Conservation (phyloP, 2,329 filamentous ascomycete genomes). For the Pyrenochaeta sp. region DNA sequence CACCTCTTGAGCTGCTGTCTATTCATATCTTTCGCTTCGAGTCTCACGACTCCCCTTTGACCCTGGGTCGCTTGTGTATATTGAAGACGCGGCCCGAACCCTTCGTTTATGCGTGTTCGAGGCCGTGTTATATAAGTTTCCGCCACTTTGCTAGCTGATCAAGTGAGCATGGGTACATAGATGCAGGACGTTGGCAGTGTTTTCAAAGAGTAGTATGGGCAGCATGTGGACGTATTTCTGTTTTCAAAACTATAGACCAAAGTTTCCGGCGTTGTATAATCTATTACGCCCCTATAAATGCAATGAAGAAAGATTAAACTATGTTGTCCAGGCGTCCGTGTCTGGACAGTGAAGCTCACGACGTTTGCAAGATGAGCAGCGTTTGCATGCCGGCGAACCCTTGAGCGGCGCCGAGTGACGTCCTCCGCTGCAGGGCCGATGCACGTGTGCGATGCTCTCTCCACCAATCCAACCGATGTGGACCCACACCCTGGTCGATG, state of each 20-base stretch:
- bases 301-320: slow-evolving; percentile 18
- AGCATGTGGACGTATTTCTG: slow-evolving; percentile 22
- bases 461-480: slow-evolving; percentile 16
- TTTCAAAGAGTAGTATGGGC: slow-evolving; percentile 19
- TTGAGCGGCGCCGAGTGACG: slow-evolving; percentile 19
- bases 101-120: slow-evolving; percentile 26
- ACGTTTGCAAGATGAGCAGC: neutral
- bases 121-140: slow-evolving; percentile 31
- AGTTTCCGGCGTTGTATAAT: slow-evolving; percentile 27
- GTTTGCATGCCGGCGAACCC: neutral
- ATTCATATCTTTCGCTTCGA: slow-evolving; percentile 26
- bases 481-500: neutral
- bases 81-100: slow-evolving; percentile 37
- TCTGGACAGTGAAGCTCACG: neutral
- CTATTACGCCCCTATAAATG: slow-evolving; percentile 12
- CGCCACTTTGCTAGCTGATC: slow-evolving; percentile 12
- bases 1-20: slow-evolving; percentile 29
- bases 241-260: slow-evolving; percentile 35
- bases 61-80: slow-evolving; percentile 48
- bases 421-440: slow-evolving; percentile 27
- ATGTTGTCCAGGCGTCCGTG: neutral
- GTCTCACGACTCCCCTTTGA: slow-evolving; percentile 31
- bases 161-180: slow-evolving; percentile 28
- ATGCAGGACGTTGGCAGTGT: slow-evolving; percentile 24
- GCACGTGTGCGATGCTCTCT: slow-evolving; percentile 19